Base-by-base conservation (phyloP, 2,329 filamentous ascomycete genomes). In the Ascochyta rabiei region DNA sequence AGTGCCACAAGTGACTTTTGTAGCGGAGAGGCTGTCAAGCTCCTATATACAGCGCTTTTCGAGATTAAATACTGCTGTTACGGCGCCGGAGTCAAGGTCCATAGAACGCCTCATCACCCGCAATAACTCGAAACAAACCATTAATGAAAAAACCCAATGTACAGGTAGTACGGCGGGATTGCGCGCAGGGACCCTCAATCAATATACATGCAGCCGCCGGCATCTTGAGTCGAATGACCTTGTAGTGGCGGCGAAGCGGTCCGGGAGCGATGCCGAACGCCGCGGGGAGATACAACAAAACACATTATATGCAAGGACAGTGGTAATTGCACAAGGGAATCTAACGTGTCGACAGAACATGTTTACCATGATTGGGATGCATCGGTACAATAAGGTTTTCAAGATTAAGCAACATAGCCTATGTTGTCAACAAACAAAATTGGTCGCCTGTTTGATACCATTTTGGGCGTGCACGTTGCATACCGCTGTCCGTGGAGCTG, bases 241-340 rank as follows among this genome's bases (percentile, higher is more conserved):
- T 60, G 63, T 68, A 72, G 66, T 67, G 63, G 65, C 71, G 71
- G 71, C 62, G 59, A 63, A 45, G 53, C 71, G 70, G 70, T 68
- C 71, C 70, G 71, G 66, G 59, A 21, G 7, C 13, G 31, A 34
- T 4, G 31, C 5, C 9, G 31, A 9, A 30, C 4, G 12, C 13
- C 28, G 12, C 12, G 12, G 10, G 28, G 4, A 30, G 28, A 13
- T 15, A 13, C 6, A 6, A 15, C 12, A 15, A 30, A 10, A 30
- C 9, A 10, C 9, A 24, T 7, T 28, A 28, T 9, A 28, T 30
- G 10, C 28, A 16, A 34, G 31, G 31, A 4, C 31, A 9, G n/a
- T 5, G 3, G n/a, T 15, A 16, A 15, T 59, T 54, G 48, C 19
- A 21, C 6, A 40, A 5, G 15, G 18, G 16, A 13, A 18, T 19